Percentiles rank a stretch among this genome's conserved stretches.
These are phyloP conservation scores for Lactarius hatsudake DNA, from an alignment of 768 basidiomycete species.

Conservation along the genomic window DNA sequence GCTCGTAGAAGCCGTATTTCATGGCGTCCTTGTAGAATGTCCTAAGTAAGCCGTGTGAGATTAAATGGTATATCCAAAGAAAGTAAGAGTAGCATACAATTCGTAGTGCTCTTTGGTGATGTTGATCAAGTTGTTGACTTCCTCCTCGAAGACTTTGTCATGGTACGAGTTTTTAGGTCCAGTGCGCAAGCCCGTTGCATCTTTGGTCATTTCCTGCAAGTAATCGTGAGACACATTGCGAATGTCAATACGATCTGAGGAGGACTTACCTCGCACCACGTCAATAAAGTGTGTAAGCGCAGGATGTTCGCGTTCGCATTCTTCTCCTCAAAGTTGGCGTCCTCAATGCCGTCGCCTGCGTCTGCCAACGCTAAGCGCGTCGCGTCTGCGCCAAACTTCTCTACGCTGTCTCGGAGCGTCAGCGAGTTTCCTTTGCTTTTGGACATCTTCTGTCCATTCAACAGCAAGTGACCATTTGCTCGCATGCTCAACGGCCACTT, in stretches of 20 bases:
- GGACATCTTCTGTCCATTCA: slow-evolving; percentile 99
- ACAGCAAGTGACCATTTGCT: slow-evolving; percentile 92
- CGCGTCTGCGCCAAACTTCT: slow-evolving; percentile 97
- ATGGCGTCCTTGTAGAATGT: slow-evolving; percentile 95
- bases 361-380: slow-evolving; percentile 90
- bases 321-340: slow-evolving; percentile 99
- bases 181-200: slow-evolving; percentile 64
- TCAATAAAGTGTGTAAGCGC: slow-evolving; percentile 83
- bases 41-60: slow-evolving; percentile 39
- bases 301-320: slow-evolving; percentile 96
- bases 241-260: not conserved
- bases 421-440: slow-evolving; percentile 96
- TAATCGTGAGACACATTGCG: not conserved
- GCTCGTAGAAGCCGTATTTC: slow-evolving; percentile 94
- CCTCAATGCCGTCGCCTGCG: slow-evolving; percentile 95
- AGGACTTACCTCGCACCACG: slow-evolving; percentile 80
- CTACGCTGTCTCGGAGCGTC: slow-evolving; percentile 82
- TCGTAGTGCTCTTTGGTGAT: slow-evolving; percentile 79
- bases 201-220: slow-evolving; percentile 73
- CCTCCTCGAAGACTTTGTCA: slow-evolving; percentile 87
- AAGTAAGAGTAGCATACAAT: slow-evolving; percentile 49
- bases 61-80: not conserved
- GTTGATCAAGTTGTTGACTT: slow-evolving; percentile 83
- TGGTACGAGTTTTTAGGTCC: slow-evolving; percentile 73
- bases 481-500: slow-evolving; percentile 93